Conservation (phyloP, 768 basidiomycete species). For the Crassisporium funariophilum region DNA sequence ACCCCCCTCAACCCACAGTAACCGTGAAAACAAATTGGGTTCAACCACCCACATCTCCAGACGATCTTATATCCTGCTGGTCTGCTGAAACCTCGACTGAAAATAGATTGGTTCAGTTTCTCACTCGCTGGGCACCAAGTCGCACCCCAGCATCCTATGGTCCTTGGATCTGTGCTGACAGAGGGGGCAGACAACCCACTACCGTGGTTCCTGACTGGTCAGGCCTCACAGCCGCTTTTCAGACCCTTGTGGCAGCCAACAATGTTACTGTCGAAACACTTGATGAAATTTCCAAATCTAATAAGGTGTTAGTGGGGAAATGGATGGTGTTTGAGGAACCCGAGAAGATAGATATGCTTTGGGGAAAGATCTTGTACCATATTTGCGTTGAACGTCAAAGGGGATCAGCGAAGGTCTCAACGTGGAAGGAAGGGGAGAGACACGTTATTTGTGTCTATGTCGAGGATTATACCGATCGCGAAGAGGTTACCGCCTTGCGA, state of each 20-base stretch:
- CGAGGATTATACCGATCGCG: slow-evolving; percentile 29
- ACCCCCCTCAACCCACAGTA: neutral
- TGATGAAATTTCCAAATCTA: slow-evolving; percentile 34
- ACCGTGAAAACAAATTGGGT: slow-evolving; percentile 17
- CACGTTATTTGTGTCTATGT: slow-evolving; percentile 37
- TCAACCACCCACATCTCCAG: slow-evolving; percentile 14
- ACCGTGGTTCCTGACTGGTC: slow-evolving; percentile 11
- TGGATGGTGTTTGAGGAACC: slow-evolving; percentile 40
- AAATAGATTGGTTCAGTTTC: slow-evolving; percentile 27
- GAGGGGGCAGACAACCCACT: slow-evolving; percentile 19
- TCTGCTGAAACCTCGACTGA: slow-evolving; percentile 25
- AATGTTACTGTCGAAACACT: slow-evolving; percentile 32
- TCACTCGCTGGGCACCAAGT: slow-evolving; percentile 41
- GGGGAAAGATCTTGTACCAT: slow-evolving; percentile 33
- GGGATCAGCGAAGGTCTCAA: slow-evolving; percentile 38
- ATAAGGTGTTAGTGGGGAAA: slow-evolving; percentile 36
- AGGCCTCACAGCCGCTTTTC: slow-evolving; percentile 18
- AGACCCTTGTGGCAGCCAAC: slow-evolving; percentile 21
- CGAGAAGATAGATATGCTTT: slow-evolving; percentile 33
- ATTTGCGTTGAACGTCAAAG: slow-evolving; percentile 30
- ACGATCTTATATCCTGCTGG: slow-evolving; percentile 21
- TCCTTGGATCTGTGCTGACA: slow-evolving; percentile 36
- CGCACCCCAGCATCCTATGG: slow-evolving; percentile 32
- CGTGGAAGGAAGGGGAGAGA: slow-evolving; percentile 31
- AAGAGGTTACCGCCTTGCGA: slow-evolving; percentile 33